Evolutionary conservation across 345 rosid genomes (phyloP), one percentile per base, ranked within the genome.

Genomic region (Brassica nigra): DNA sequence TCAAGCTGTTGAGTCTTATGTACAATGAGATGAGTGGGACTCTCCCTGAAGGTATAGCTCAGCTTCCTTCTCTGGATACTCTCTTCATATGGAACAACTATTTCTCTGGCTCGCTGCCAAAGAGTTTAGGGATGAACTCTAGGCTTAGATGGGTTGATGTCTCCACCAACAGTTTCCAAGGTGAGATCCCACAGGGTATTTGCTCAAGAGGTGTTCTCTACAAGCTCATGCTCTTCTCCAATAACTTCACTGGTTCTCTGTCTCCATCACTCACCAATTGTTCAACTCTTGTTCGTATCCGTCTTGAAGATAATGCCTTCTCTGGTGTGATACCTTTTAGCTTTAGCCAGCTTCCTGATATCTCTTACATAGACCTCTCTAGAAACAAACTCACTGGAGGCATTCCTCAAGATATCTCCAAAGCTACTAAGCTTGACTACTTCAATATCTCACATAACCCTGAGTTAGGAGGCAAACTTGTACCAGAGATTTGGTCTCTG

Each of bases 81-180:
- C 85, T 95, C 37, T 89, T 92, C 29, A 80, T 95, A 71, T 95
- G 99, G 99, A 91, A 87, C 87, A 92, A 92, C 71, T 79, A 83
- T 85, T 92, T 92, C 80, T 77, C 90, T 27, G 99, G 99, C 0
- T 76, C 92, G 68, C 97, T 95, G 81, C 99, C 97, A 8, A 65
- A 67, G 63, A 84, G 87, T 79, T 85, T 95, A 82, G 99, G 99
- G 31, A 86, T 30, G 82, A 86, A 88, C 83, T 87, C 90, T 68
- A 91, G 88, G 78, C 97, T 92, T 4, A 83, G 88, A 78, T 95
- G 95, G 95, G 83, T 92, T 10, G 99, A 95, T 78, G 94, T 90
- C 79, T 95, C 99, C 1, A 90, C 93, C 29, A 95, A 92, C 86
- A 88, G 81, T 74, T 87, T 95, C 79, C 64, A 76, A 33, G 99